These are phyloP conservation scores for Blastobotrys parvus DNA, from an alignment of 805 yeast genomes.

Conservation along the genomic window DNA sequence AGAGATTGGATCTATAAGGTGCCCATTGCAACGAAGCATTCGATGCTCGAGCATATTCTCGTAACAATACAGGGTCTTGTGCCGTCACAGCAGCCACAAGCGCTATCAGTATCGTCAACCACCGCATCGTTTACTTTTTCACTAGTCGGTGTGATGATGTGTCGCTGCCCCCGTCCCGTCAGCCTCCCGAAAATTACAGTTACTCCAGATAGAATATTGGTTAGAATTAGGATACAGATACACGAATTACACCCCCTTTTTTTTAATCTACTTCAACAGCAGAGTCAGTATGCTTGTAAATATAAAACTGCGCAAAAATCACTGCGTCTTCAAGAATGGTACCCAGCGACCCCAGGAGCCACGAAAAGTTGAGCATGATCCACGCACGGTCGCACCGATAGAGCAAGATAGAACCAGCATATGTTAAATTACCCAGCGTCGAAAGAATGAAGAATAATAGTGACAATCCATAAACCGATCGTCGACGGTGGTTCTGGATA, in stretches of 20 bases:
- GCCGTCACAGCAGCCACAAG: neutral
- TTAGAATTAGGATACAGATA: no score
- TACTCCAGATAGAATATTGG: no score
- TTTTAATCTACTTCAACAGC: neutral
- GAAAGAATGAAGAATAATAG: slow-evolving; percentile 70
- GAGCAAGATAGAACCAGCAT: slow-evolving; percentile 62
- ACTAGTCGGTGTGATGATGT: no score
- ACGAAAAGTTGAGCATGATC: slow-evolving; percentile 54
- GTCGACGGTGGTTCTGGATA: slow-evolving; percentile 64
- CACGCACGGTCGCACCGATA: slow-evolving; percentile 56
- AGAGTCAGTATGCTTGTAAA: slow-evolving; percentile 32
- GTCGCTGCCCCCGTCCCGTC: no score
- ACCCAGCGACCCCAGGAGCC: slow-evolving; percentile 75
- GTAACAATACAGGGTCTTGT: neutral
- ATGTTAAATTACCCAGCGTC: slow-evolving; percentile 65
- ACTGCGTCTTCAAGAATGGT: slow-evolving; percentile 63
- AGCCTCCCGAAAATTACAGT: no score
- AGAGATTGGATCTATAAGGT: slow-evolving; percentile 80
- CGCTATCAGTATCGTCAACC: neutral
- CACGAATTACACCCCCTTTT: no score
- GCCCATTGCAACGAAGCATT: slow-evolving; percentile 73
- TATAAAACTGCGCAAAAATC: slow-evolving; percentile 59
- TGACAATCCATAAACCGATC: slow-evolving; percentile 80
- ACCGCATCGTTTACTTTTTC: neutral
- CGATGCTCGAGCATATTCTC: slow-evolving; percentile 25